Conservation (phyloP, 2,329 filamentous ascomycete genomes). For the Neodidymelliopsis sp. region DNA sequence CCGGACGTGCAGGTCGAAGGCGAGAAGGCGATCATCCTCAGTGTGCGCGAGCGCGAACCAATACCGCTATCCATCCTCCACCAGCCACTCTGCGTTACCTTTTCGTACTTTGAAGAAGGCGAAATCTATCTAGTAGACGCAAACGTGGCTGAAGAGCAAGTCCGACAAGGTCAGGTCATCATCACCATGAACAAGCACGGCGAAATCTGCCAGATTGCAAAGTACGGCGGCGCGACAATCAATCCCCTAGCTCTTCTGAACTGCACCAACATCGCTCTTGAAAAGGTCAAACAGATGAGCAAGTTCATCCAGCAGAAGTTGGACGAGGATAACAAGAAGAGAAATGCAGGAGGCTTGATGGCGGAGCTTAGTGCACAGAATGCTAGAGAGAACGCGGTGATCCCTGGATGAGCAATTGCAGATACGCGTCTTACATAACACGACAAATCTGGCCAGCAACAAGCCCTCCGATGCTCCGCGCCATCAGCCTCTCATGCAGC, state of each 20-base stretch:
- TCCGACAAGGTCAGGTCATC: slow-evolving; percentile 75
- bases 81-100: slow-evolving; percentile 89
- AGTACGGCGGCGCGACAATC: slow-evolving; percentile 83
- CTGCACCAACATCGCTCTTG: slow-evolving; percentile 76
- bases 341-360: slow-evolving; percentile 79
- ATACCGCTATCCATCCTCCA: slow-evolving; percentile 91
- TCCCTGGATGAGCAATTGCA: slow-evolving; percentile 10
- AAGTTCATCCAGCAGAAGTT: slow-evolving; percentile 75
- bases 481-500: neutral
- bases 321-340: slow-evolving; percentile 77
- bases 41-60: slow-evolving; percentile 83
- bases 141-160: slow-evolving; percentile 76
- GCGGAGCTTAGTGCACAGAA: slow-evolving; percentile 86
- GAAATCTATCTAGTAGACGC: slow-evolving; percentile 77
- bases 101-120: slow-evolving; percentile 81
- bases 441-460: slow-evolving; percentile 20
- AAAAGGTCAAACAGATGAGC: slow-evolving; percentile 82
- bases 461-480: slow-evolving; percentile 8
- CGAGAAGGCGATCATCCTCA: slow-evolving; percentile 84
- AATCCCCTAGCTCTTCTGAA: slow-evolving; percentile 80
- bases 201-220: slow-evolving; percentile 89
- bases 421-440: slow-evolving; percentile 20
- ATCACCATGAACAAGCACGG: slow-evolving; percentile 89
- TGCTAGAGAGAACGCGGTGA: slow-evolving; percentile 66
- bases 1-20: slow-evolving; percentile 89